phyloP scores from a whole-genome alignment of 257 asterid genomes.

The Solanum bulbocastanum region DNA sequence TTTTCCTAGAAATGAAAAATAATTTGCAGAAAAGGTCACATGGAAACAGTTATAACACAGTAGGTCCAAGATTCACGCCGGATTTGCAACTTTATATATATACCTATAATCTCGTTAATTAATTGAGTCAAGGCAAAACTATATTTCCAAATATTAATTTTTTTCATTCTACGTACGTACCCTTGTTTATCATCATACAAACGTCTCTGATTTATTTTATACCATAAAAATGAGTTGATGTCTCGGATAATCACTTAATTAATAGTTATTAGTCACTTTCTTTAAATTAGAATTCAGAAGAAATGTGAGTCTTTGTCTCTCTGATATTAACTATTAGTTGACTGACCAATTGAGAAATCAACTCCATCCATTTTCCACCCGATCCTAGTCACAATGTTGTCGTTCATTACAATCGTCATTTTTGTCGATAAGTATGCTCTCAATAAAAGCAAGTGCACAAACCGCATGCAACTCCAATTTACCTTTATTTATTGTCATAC shows the following conservation, averaged over 20 bases:
- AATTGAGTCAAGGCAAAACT: neutral
- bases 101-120: neutral
- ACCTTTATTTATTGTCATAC: too few species aligned
- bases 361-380: too few species aligned
- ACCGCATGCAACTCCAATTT: neutral
- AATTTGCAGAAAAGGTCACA: constrained; percentile 25
- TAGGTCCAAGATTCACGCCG: constrained; percentile 31
- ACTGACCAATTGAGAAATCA: too few species aligned
- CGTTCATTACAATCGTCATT: too few species aligned
- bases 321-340: too few species aligned
- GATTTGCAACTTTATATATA: neutral
- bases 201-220: neutral
- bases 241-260: too few species aligned
- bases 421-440: too few species aligned
- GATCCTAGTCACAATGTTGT: too few species aligned
- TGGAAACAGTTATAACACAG: constrained; percentile 18
- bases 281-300: too few species aligned
- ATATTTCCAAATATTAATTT: neutral
- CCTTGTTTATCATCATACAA: neutral
- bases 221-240: neutral
- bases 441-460: too few species aligned
- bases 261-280: too few species aligned
- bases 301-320: too few species aligned
- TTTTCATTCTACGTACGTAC: neutral
- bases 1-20: neutral